phyloP scores from a whole-genome alignment of 2,329 filamentous ascomycete species.

The Claviceps africana region DNA sequence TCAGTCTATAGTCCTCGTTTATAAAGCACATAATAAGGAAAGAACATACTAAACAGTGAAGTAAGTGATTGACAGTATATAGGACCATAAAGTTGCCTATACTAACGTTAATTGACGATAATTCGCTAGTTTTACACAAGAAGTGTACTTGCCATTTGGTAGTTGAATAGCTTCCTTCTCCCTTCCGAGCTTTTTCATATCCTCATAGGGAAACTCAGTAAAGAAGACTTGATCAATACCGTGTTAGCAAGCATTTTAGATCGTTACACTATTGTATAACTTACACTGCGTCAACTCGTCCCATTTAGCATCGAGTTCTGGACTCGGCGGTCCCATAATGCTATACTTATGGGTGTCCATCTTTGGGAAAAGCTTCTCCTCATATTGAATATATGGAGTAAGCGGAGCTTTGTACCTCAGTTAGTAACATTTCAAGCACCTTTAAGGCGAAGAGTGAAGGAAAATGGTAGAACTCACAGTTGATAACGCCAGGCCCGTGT shows the following conservation, averaged over 20 bases:
- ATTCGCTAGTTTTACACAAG: too few species aligned
- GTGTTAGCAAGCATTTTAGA: not conserved
- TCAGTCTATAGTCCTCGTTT: not conserved
- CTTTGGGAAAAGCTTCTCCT: not conserved
- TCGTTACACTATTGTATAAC: not conserved
- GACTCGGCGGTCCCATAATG: not conserved
- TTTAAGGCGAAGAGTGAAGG: not conserved
- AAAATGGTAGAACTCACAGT: not conserved
- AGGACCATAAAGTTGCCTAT: not conserved
- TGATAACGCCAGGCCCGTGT: not conserved
- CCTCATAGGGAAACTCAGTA: not conserved
- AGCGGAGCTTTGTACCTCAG: not conserved
- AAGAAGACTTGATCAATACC: not conserved
- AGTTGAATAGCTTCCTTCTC: constrained; percentile 1
- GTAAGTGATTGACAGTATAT: not conserved
- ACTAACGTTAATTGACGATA: not conserved
- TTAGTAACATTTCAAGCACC: not conserved
- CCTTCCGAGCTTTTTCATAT: not conserved
- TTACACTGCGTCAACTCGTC: not conserved
- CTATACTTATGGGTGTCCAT: not conserved
- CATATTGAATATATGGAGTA: not conserved
- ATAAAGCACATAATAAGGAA: not conserved
- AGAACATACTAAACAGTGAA: not conserved
- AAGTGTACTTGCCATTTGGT: not conserved
- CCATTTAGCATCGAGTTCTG: not conserved